Conservation (phyloP, 2,329 filamentous ascomycete genomes). For the Tolypocladium album region DNA sequence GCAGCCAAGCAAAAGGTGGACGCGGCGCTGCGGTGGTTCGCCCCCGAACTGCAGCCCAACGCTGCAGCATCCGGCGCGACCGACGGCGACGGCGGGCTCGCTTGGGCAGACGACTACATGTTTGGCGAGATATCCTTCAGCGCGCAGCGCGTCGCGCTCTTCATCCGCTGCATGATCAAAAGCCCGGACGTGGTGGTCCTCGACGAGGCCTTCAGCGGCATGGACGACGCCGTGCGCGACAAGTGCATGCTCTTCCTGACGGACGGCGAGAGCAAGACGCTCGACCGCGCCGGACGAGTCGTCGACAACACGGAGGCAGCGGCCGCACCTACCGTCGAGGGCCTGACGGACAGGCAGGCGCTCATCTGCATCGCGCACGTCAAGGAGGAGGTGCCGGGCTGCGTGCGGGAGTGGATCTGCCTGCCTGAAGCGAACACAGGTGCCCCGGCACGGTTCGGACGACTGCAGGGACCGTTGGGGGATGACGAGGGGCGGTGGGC, state of each 20-base stretch:
- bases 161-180: slow-evolving; percentile 73
- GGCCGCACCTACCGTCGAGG: slow-evolving; percentile 32
- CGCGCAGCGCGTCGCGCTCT: slow-evolving; percentile 74
- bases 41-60: slow-evolving; percentile 59
- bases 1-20: slow-evolving; percentile 51
- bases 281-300: slow-evolving; percentile 20
- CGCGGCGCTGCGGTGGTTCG: slow-evolving; percentile 66
- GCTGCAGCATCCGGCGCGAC: slow-evolving; percentile 11
- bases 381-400: slow-evolving; percentile 78
- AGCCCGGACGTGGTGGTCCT: slow-evolving; percentile 72
- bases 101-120: slow-evolving; percentile 56
- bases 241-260: slow-evolving; percentile 77
- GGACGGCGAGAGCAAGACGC: slow-evolving; percentile 42
- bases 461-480: slow-evolving; percentile 49
- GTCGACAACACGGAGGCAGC: slow-evolving; percentile 38
- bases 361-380: slow-evolving; percentile 89
- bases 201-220: slow-evolving; percentile 81
- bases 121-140: slow-evolving; percentile 73
- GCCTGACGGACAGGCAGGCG: slow-evolving; percentile 62
- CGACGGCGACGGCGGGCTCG: slow-evolving; percentile 14
- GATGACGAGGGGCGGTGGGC: slow-evolving; percentile 48
- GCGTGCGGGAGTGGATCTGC: slow-evolving; percentile 75
- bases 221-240: slow-evolving; percentile 72
- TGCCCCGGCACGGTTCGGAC: slow-evolving; percentile 50
- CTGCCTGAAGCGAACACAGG: slow-evolving; percentile 65